Evolutionary conservation across 345 rosid genomes (phyloP), one percentile per base, ranked within the genome.

Genomic region (Dovyalis caffra): DNA sequence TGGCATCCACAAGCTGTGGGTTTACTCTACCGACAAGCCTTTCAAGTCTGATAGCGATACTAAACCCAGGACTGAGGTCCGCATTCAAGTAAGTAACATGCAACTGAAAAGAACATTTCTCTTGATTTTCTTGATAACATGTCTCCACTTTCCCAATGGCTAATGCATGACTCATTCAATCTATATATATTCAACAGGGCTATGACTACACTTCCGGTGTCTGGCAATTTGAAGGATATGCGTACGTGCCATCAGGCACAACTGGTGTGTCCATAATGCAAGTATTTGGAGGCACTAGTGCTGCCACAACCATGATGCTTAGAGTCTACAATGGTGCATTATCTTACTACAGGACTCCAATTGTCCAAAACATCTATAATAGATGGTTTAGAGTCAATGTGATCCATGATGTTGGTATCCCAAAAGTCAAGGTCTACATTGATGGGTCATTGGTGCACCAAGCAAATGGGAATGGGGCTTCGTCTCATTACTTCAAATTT

Each of bases 141-240:
- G 8, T 38, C 43, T 38, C 43, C 15, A 38, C 43, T 38, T 38
- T 11, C 14, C 8, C 43, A 1, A 9, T 12, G 43, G 9, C n/a
- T 38, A 12, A 38, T 38, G 1, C 9, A 38, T 38, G 43, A 38
- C 43, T 38, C 43, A 38, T 12, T 10, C 43, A 38, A 38, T 38
- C 43, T 38, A 0, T 57, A n/a, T n/a, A n/a, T n/a, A 16, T 23
- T 37, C 16, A 37, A 43, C 70, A 83, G 82, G 85, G 89, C 23
- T 79, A 81, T 45, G 69, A 62, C 51, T 83, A 81, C 70, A 74
- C 84, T 2, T 83, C 85, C 0, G 81, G 82, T 8, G 74, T 78
- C 1, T 79, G 89, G 89, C 85, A 83, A 51, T 83, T 86, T 38
- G 82, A 86, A 77, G 85, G 82, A 10, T 56, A 77, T 1, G 89